phyloP scores from a whole-genome alignment of 345 rosid genomes.

The Aquilaria yunnanensis region DNA sequence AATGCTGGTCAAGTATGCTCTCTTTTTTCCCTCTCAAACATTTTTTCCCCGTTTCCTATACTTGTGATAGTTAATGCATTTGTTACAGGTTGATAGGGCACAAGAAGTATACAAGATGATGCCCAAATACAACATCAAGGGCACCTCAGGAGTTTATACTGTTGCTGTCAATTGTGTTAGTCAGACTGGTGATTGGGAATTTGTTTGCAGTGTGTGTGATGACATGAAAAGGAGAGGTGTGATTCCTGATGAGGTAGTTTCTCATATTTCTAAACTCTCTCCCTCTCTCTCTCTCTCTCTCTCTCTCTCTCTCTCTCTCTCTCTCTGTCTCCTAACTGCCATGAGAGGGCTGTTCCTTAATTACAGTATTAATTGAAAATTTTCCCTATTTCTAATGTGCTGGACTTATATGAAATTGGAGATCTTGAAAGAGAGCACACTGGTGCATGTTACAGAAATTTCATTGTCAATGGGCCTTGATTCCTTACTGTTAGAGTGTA shows the following conservation, averaged over 20 bases:
- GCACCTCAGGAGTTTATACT: slow-evolving; percentile 93
- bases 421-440: too few relatives aligned
- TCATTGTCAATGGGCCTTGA: too few relatives aligned
- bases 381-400: too few relatives aligned
- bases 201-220: slow-evolving; percentile 54
- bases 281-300: slow-evolving; percentile 2
- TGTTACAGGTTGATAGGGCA: slow-evolving; percentile 67
- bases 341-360: too few relatives aligned
- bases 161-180: slow-evolving; percentile 78
- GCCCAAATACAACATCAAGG: slow-evolving; percentile 57
- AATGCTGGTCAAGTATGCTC: slow-evolving; percentile 76
- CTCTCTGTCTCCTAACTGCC: too few relatives aligned
- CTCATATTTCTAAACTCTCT: not conserved
- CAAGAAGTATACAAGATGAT: slow-evolving; percentile 80
- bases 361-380: too few relatives aligned
- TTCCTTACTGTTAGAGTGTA: too few relatives aligned
- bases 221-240: slow-evolving; percentile 76
- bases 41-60: slow-evolving; percentile 6
- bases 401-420: too few relatives aligned
- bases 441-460: too few relatives aligned
- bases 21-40: slow-evolving; percentile 9
- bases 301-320: too few relatives aligned
- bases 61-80: slow-evolving; percentile 18
- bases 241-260: slow-evolving; percentile 75
- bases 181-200: slow-evolving; percentile 86